phyloP scores from a whole-genome alignment of 2,329 filamentous ascomycete genomes.

The Hypoxylon sp. region DNA sequence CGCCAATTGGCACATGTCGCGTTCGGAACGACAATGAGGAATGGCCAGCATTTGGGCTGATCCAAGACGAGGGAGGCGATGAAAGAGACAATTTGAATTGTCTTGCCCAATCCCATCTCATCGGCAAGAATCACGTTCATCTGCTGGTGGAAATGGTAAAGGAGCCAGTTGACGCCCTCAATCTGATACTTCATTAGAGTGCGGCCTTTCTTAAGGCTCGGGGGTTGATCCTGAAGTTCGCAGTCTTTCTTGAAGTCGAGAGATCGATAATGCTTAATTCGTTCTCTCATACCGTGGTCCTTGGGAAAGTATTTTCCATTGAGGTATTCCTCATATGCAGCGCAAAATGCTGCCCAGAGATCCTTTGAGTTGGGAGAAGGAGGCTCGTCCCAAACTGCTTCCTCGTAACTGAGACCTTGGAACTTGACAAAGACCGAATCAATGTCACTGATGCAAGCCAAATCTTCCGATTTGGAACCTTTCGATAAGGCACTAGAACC shows the following conservation, averaged over 20 bases:
- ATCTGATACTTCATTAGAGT: constrained; percentile 94
- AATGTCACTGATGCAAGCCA: constrained; percentile 80
- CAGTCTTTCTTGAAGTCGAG: constrained; percentile 76
- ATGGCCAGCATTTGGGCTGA: constrained; percentile 85
- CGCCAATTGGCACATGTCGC: constrained; percentile 98
- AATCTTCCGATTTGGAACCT: constrained; percentile 75
- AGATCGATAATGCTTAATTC: constrained; percentile 76
- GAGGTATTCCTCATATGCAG: constrained; percentile 89
- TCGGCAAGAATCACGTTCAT: constrained; percentile 94
- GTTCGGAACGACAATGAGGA: constrained; percentile 93
- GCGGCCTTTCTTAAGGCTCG: constrained; percentile 76
- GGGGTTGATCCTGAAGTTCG: constrained; percentile 80
- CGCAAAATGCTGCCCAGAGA: constrained; percentile 83
- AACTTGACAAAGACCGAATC: constrained; percentile 87
- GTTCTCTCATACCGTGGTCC: constrained; percentile 73
- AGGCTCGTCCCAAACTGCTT: constrained; percentile 89
- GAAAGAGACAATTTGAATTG: constrained; percentile 90
- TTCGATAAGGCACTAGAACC: constrained; percentile 62
- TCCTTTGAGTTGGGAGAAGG: constrained; percentile 75
- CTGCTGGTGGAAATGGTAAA: constrained; percentile 86
- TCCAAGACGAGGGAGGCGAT: constrained; percentile 80
- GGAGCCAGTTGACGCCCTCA: constrained; percentile 94
- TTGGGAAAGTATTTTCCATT: constrained; percentile 79
- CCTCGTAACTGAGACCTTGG: constrained; percentile 91
- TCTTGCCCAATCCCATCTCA: constrained; percentile 98